These are phyloP conservation scores for Salix udensis DNA, from an alignment of 345 rosid genomes.

Conservation along the genomic window DNA sequence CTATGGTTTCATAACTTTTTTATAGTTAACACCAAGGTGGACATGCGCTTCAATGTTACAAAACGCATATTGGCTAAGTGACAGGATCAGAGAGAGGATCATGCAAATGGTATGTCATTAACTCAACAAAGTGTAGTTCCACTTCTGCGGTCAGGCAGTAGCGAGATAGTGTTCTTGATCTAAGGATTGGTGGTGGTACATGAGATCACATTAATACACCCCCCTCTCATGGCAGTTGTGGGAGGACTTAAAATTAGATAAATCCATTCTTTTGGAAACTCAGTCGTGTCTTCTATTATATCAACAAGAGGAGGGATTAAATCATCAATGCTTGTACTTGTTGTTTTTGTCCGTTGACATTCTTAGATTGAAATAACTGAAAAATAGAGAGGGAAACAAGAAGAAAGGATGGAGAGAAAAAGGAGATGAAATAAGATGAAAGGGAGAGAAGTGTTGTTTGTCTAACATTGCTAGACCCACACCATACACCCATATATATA, in stretches of 20 bases:
- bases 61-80: constrained; percentile 74
- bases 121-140: background rate
- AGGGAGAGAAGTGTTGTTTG: too few relatives aligned
- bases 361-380: too few relatives aligned
- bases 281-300: background rate
- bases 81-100: constrained; percentile 67
- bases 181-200: background rate
- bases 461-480: too few relatives aligned
- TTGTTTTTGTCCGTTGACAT: background rate
- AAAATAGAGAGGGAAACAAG: too few relatives aligned
- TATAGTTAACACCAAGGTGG: constrained; percentile 96
- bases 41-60: constrained; percentile 89
- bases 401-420: too few relatives aligned
- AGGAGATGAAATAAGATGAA: too few relatives aligned
- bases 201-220: background rate
- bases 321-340: background rate
- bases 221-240: background rate
- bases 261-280: background rate
- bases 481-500: too few relatives aligned
- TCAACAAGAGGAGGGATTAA: background rate
- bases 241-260: background rate
- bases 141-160: background rate
- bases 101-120: constrained; percentile 59
- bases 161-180: background rate
- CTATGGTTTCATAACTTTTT: background rate